Percentiles rank a stretch among this genome's conserved stretches.
These are phyloP conservation scores for Cladosporium phlei DNA, from an alignment of 2,329 filamentous ascomycete species.

Conservation along the genomic window DNA sequence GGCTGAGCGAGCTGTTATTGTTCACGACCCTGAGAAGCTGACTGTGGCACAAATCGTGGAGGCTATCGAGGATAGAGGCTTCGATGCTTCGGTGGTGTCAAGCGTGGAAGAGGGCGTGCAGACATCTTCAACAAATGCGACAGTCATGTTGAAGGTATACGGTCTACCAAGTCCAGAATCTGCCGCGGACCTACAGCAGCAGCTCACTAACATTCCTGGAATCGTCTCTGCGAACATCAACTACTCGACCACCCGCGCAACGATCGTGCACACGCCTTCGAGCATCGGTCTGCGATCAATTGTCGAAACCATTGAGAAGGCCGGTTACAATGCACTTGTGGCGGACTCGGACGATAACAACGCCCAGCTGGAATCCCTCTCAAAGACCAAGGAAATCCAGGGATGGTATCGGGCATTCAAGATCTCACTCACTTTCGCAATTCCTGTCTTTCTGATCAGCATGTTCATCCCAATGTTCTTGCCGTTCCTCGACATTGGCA, in stretches of 20 bases:
- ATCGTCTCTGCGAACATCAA: conserved; percentile 70
- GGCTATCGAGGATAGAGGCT: conserved; percentile 83
- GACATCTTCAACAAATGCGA: conserved; percentile 50
- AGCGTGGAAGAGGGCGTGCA: conserved; percentile 59
- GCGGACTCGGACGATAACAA: conserved; percentile 94
- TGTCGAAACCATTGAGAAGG: conserved; percentile 75
- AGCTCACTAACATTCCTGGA: conserved; percentile 61
- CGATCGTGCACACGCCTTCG: conserved; percentile 66
- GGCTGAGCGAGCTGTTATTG: conserved; percentile 83
- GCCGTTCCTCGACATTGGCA: conserved; percentile 71
- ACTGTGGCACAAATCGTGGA: conserved; percentile 69
- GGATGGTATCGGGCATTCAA: conserved; percentile 84
- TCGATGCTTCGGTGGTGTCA: conserved; percentile 78
- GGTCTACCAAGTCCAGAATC: conserved; percentile 67
- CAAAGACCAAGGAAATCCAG: conserved; percentile 92
- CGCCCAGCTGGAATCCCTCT: conserved; percentile 88
- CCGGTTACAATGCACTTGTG: conserved; percentile 82
- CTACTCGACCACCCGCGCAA: conserved; percentile 67
- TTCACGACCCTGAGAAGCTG: conserved; percentile 71
- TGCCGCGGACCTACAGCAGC: conserved; percentile 67
- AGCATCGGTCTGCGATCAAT: conserved; percentile 74
- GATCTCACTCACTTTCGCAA: conserved; percentile 71
- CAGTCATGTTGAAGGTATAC: conserved; percentile 77
- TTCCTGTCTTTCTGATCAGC: conserved; percentile 86
- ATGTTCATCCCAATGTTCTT: conserved; percentile 91